Base-by-base conservation (phyloP, 495 filamentous ascomycete genomes). In the Penicillium bialowiezense region DNA sequence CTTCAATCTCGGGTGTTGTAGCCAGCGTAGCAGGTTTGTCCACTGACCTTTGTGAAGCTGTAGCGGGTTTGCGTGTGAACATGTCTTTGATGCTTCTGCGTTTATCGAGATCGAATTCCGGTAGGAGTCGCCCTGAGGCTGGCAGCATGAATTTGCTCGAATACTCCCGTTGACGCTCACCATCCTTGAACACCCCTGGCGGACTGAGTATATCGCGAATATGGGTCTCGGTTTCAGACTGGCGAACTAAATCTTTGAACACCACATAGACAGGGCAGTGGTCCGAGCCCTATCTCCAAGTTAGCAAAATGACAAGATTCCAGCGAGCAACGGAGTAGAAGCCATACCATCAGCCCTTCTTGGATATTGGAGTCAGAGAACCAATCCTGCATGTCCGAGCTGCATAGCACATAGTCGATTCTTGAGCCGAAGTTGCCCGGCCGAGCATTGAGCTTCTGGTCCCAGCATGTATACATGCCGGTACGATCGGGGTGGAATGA, bases 391-490 rank as follows among this genome's bases (percentile, higher is more conserved):
- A 96, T 92, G 28, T 79, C 77, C 33, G 84, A 70, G 51, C 81
- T 91, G 62, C 89, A 92, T 6, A 97, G 76, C 23, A 98, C 83
- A 67, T 95, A 97, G 61, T 98, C 93, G 45, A 98, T 97, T 24
- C 93, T 75, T 28, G 88, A 84, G 1, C 93, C 93, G 60, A 83
- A 91, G 63, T 98, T 97, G 10, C 87, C 92, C 1, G 93, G 93
- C 29, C 93, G 78, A 17, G 87, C 85, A 65, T 95, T 95, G 55
- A 88, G 86, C 61, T 83, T 85, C 46, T 87, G 85, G 49, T 95
- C 88, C 91, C 91, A 91, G 63, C 91, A 96, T 6, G 93, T 98
- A 67, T 89, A 97, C 93, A 98, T 98, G 37, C 91, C 90, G 48
- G 73, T 74, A 5, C 93, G 81, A 26, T 69, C 69, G 2, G 88